Base-by-base conservation (phyloP, 2,329 filamentous ascomycete genomes). In the Claviceps spartinae region DNA sequence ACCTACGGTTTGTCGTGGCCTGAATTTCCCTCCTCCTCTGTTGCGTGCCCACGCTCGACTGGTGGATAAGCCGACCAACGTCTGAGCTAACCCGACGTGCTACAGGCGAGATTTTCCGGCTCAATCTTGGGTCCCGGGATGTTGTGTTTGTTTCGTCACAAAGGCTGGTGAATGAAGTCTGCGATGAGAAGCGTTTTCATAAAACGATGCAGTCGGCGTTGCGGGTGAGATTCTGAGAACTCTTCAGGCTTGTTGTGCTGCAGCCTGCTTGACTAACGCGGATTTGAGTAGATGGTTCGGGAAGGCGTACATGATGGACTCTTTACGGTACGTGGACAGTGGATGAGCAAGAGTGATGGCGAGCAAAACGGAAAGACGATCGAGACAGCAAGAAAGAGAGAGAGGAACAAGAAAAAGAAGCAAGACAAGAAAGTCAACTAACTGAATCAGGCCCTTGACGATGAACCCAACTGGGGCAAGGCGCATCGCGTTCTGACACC, bases 401-500 rank as follows among this genome's bases (percentile, higher is more conserved):
- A 30, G 8, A 30, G 26, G 26, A 30, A 30, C 26, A 30, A 30
- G 26, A 30, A 30, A 30, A 30, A 30, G 2, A 11, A 30, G 8
- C 8, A 30, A 30, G 26, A 30, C 3, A 48, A 40, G 4, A 22
- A 18, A n/a, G 24, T 2, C 1, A 48, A 16, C 68, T 4, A 62
- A 67, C 54, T 57, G 60, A 65, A 11, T 2, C 16, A 71, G 67
- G 72, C 72, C 1, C 61, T 59, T 26, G 60, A 67, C 7, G 72
- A 73, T 3, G 77, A 80, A 57, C 69, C 73, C 52, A 81, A 81
- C 59, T 87, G 83, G 83, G 79, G 75, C 26, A 74, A 83, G 56
- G 83, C 85, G 30, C 78, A 86, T 60, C 70, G 81, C 22, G 68
- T 82, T 16, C 68, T 88, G 51, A 75, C 84, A 59, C 83, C 84